phyloP scores from a whole-genome alignment of 495 filamentous ascomycete species.

The Acidomyces sp. region DNA sequence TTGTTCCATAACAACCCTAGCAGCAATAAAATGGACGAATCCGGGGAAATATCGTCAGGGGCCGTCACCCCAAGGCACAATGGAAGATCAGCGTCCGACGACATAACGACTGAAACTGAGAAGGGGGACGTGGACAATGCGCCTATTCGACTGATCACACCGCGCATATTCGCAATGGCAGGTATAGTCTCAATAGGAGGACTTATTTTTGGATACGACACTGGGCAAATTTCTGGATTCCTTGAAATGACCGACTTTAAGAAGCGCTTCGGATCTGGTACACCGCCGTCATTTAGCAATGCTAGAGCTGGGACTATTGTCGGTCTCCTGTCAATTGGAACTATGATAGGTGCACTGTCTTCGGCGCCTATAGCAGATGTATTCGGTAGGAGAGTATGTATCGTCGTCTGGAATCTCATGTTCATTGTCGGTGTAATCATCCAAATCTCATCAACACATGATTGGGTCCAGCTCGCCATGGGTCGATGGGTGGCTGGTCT shows the following conservation, averaged over 20 bases:
- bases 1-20: not conserved
- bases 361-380: conserved; percentile 25
- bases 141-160: conserved; percentile 6
- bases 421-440: conserved; percentile 26
- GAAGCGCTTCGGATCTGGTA: conserved; percentile 16
- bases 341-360: conserved; percentile 22
- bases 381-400: conserved; percentile 23
- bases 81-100: not conserved
- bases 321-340: conserved; percentile 28
- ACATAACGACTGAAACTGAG: conserved; percentile 3
- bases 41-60: not conserved
- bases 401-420: conserved; percentile 21
- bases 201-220: conserved; percentile 13
- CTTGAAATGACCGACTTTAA: conserved; percentile 26
- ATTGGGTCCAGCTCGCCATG: conserved; percentile 26
- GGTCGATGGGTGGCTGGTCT: conserved; percentile 26
- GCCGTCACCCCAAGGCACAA: conserved; percentile 2
- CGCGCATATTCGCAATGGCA: conserved; percentile 21
- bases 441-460: conserved; percentile 22
- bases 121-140: conserved; percentile 14
- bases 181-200: conserved; percentile 22
- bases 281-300: conserved; percentile 19
- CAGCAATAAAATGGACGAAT: not conserved
- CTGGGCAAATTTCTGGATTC: conserved; percentile 27
- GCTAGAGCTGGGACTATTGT: conserved; percentile 25